These are phyloP conservation scores for Aspergillus biplanus DNA, from an alignment of 495 filamentous ascomycete genomes.

Conservation along the genomic window DNA sequence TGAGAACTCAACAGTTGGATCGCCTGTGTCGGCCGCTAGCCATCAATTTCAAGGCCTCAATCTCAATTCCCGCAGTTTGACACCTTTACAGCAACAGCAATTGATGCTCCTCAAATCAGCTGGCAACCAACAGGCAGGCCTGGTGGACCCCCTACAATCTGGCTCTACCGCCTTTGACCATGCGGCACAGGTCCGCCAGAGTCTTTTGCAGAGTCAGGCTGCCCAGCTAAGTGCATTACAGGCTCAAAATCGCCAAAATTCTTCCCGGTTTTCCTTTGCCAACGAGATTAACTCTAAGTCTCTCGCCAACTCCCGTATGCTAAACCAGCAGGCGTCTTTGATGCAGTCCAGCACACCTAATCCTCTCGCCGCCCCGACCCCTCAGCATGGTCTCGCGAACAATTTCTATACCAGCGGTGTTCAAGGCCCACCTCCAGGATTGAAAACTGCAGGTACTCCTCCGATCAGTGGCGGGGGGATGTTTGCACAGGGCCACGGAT, in stretches of 20 bases:
- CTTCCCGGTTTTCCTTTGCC: slow-evolving; percentile 87
- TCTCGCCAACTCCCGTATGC: slow-evolving; percentile 77
- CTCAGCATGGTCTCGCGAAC: slow-evolving; percentile 47
- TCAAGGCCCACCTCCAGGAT: slow-evolving; percentile 89
- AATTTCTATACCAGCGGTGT: slow-evolving; percentile 63
- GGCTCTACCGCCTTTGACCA: slow-evolving; percentile 44
- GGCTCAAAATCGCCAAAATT: slow-evolving; percentile 82
- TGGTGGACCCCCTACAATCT: slow-evolving; percentile 62
- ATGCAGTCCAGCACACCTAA: slow-evolving; percentile 73
- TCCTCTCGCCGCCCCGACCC: slow-evolving; percentile 60
- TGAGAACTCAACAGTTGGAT: slow-evolving; percentile 47
- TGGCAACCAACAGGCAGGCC: slow-evolving; percentile 55
- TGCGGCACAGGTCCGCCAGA: slow-evolving; percentile 44
- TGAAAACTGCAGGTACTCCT: slow-evolving; percentile 92
- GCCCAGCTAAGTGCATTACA: slow-evolving; percentile 59
- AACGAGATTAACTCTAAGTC: slow-evolving; percentile 83
- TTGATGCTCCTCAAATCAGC: slow-evolving; percentile 66
- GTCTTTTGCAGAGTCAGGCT: slow-evolving; percentile 63
- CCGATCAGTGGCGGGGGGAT: slow-evolving; percentile 77
- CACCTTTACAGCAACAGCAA: slow-evolving; percentile 80
- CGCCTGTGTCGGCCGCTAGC: slow-evolving; percentile 50
- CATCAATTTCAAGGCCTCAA: slow-evolving; percentile 58
- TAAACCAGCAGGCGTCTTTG: slow-evolving; percentile 88
- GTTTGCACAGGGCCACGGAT: slow-evolving; percentile 78
- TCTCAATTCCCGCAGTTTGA: slow-evolving; percentile 71